phyloP scores from a whole-genome alignment of 2,329 filamentous ascomycete genomes.

The Neofusicoccum parvum region DNA sequence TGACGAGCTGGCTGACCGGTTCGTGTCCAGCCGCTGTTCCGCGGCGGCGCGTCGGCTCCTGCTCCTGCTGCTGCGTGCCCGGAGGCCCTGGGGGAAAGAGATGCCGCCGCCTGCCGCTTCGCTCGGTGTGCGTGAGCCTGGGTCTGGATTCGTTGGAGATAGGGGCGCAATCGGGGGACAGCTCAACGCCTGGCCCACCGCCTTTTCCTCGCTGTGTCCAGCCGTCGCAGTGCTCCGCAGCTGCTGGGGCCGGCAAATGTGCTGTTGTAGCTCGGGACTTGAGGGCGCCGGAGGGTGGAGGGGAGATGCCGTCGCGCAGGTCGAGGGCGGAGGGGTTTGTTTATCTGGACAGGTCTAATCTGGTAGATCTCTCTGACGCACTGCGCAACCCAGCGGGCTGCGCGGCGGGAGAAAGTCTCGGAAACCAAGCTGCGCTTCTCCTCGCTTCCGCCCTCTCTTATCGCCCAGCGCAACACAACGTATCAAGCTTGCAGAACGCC shows the following conservation, averaged over 20 bases:
- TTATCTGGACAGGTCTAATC: not conserved
- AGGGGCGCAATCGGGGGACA: not conserved
- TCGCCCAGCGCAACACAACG: constrained; percentile 10
- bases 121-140: no score
- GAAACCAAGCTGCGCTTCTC: not conserved
- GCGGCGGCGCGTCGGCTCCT: not conserved
- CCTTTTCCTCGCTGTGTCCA: not conserved
- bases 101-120: constrained; percentile 6
- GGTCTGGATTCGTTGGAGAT: constrained; percentile 7
- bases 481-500: constrained; percentile 16
- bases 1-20: not conserved
- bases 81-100: not conserved
- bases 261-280: not conserved
- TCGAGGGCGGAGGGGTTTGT: not conserved
- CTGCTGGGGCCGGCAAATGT: not conserved
- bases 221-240: not conserved
- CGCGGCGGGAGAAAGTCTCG: not conserved
- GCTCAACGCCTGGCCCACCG: constrained; percentile 1
- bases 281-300: not conserved
- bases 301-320: not conserved
- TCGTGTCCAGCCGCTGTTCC: constrained; percentile 1
- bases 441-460: constrained; percentile 16
- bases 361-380: constrained; percentile 6
- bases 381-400: not conserved
- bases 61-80: not conserved